These are phyloP conservation scores for Pythium sukuiense DNA, from an alignment of 352 stramenopile genomes.

Conservation along the genomic window DNA sequence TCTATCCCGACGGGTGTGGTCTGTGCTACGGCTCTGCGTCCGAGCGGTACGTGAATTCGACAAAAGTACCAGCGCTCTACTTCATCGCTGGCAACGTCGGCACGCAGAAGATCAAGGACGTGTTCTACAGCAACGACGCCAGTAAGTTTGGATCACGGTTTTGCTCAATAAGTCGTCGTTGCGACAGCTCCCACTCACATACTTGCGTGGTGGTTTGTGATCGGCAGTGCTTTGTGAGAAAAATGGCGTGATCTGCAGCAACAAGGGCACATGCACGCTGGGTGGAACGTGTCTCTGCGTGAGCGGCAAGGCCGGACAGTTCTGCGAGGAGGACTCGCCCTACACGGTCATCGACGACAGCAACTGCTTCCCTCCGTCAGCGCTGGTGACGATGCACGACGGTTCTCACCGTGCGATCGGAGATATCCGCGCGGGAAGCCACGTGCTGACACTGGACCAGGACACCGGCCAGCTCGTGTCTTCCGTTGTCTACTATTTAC, in stretches of 20 bases:
- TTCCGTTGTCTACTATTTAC: conserved; percentile 67
- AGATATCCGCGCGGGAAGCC: conserved; percentile 46
- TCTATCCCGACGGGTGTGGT: conserved; percentile 72
- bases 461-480: conserved; percentile 34
- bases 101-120: conserved; percentile 73
- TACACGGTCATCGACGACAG: conserved; percentile 52
- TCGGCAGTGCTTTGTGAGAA: conserved; percentile 68
- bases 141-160: conserved; percentile 34
- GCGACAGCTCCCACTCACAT: not conserved
- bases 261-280: conserved; percentile 59
- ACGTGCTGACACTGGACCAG: conserved; percentile 48
- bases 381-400: conserved; percentile 33
- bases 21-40: conserved; percentile 43
- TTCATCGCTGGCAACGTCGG: conserved; percentile 72
- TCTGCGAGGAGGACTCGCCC: conserved; percentile 52
- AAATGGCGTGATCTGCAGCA: conserved; percentile 67
- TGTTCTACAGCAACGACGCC: conserved; percentile 63
- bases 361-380: conserved; percentile 61
- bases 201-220: not conserved
- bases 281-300: conserved; percentile 73
- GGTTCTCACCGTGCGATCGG: conserved; percentile 31
- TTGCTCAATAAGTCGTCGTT: not conserved
- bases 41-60: conserved; percentile 56
- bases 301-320: conserved; percentile 47
- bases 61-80: conserved; percentile 54